Conservation (phyloP, 2,329 filamentous ascomycete species). For the Hypomyces rosellus region DNA sequence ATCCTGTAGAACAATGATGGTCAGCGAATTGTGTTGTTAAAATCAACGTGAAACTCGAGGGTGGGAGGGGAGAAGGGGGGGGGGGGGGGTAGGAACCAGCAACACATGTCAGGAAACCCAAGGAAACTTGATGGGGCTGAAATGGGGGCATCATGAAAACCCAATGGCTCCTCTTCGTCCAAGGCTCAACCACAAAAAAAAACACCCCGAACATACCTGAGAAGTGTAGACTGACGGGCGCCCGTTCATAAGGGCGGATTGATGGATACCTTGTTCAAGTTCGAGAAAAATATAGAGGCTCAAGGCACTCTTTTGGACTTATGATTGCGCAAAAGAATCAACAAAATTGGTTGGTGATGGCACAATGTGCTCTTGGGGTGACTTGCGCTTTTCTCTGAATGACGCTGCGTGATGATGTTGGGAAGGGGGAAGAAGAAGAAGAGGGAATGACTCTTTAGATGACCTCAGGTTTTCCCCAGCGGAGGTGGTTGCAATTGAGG, state of each 20-base stretch:
- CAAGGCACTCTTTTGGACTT: conserved; percentile 11
- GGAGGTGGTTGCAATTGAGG: no score
- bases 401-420: not conserved
- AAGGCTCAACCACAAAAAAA: not conserved
- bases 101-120: no score
- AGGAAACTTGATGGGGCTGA: no score
- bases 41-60: not conserved
- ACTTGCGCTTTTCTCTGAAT: conserved; percentile 9
- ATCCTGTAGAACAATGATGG: conserved; percentile 44
- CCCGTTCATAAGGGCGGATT: conserved; percentile 77
- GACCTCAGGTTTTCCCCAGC: no score
- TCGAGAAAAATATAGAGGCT: conserved; percentile 9
- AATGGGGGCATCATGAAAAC: no score
- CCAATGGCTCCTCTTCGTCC: no score
- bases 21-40: conserved; percentile 3
- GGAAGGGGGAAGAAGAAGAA: conserved; percentile 2
- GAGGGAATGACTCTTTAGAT: no score
- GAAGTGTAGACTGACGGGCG: conserved; percentile 80
- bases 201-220: conserved; percentile 51
- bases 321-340: not conserved
- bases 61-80: not conserved
- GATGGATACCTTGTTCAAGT: conserved; percentile 26
- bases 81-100: not conserved
- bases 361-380: conserved; percentile 1
- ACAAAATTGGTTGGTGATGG: not conserved